Percentiles rank a stretch among this genome's conserved stretches.
These are phyloP conservation scores for Trametes meyenii DNA, from an alignment of 768 basidiomycete genomes.

Conservation along the genomic window DNA sequence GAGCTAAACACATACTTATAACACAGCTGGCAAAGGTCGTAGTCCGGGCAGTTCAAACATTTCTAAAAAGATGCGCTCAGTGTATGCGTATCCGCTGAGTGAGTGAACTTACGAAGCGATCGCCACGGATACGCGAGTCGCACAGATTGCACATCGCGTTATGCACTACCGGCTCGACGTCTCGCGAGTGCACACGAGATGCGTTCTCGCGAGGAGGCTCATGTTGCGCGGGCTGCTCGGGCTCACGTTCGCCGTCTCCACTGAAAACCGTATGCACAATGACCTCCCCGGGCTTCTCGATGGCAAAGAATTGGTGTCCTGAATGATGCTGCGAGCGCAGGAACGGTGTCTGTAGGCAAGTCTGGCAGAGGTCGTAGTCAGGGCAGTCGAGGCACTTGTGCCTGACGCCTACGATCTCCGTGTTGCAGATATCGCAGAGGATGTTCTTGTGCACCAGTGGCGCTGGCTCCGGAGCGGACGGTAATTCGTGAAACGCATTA, in stretches of 20 bases:
- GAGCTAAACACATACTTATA: conserved; percentile 50
- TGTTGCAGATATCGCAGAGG: conserved; percentile 67
- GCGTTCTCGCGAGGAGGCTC: background rate
- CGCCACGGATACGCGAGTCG: conserved; percentile 67
- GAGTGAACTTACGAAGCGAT: conserved; percentile 64
- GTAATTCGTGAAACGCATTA: background rate
- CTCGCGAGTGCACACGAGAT: background rate
- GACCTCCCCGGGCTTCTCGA: conserved; percentile 65
- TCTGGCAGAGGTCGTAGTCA: conserved; percentile 34
- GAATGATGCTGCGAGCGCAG: conserved; percentile 37
- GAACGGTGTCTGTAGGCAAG: conserved; percentile 19
- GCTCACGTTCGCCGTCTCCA: conserved; percentile 40
- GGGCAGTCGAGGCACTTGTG: conserved; percentile 83
- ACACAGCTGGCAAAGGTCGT: conserved; percentile 73
- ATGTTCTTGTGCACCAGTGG: conserved; percentile 50
- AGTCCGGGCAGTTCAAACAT: conserved; percentile 83
- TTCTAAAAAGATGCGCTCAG: conserved; percentile 48
- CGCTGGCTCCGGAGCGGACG: background rate
- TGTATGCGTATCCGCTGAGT: background rate
- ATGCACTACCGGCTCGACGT: conserved; percentile 47
- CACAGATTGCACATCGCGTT: conserved; percentile 78
- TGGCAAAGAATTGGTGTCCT: conserved; percentile 72
- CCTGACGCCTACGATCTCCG: conserved; percentile 61
- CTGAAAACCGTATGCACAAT: conserved; percentile 63
- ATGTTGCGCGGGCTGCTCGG: background rate